Percentiles rank a stretch among this genome's conserved stretches.
phyloP scores from a whole-genome alignment of 768 basidiomycete species.

The Clavaria fumosa region DNA sequence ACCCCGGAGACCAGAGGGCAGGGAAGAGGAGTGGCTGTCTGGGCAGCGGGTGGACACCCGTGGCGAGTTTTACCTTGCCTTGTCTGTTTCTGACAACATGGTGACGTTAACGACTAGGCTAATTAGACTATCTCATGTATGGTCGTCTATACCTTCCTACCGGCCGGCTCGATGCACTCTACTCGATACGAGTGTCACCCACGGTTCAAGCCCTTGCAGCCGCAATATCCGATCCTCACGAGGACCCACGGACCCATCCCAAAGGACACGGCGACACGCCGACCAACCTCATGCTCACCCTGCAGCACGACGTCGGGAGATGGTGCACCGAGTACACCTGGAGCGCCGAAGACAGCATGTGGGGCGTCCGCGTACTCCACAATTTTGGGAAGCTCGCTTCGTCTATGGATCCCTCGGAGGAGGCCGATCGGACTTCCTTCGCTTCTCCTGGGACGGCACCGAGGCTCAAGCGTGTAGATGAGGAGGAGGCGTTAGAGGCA shows the following conservation, averaged over 20 bases:
- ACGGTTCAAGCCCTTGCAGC: slow-evolving; percentile 75
- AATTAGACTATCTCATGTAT: slow-evolving; percentile 83
- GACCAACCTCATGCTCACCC: slow-evolving; percentile 64
- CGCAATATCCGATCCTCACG: slow-evolving; percentile 70
- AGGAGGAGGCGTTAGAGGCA: slow-evolving; percentile 85
- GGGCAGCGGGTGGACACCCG: slow-evolving; percentile 65
- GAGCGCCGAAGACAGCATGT: slow-evolving; percentile 90
- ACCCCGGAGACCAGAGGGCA: slow-evolving; percentile 63
- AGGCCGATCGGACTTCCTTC: slow-evolving; percentile 10
- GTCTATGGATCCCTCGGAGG: slow-evolving; percentile 23
- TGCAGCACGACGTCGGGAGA: slow-evolving; percentile 86
- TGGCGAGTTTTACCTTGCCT: slow-evolving; percentile 30
- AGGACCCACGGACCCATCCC: slow-evolving; percentile 28
- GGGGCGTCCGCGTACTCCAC: slow-evolving; percentile 74
- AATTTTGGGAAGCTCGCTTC: slow-evolving; percentile 71
- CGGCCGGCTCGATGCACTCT: slow-evolving; percentile 77
- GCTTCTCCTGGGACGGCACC: slow-evolving; percentile 18
- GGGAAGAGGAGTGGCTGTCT: slow-evolving; percentile 67
- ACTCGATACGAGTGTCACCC: slow-evolving; percentile 64
- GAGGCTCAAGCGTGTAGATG: slow-evolving; percentile 74
- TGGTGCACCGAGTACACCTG: slow-evolving; percentile 92
- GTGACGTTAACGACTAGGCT: slow-evolving; percentile 1
- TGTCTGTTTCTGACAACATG: slow-evolving; percentile 9
- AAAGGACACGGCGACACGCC: slow-evolving; percentile 31
- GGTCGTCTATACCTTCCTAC: slow-evolving; percentile 85